Evolutionary conservation across 2,329 filamentous ascomycete genomes (phyloP), one percentile per base, ranked within the genome.

Genomic region (Penicillium sp.): DNA sequence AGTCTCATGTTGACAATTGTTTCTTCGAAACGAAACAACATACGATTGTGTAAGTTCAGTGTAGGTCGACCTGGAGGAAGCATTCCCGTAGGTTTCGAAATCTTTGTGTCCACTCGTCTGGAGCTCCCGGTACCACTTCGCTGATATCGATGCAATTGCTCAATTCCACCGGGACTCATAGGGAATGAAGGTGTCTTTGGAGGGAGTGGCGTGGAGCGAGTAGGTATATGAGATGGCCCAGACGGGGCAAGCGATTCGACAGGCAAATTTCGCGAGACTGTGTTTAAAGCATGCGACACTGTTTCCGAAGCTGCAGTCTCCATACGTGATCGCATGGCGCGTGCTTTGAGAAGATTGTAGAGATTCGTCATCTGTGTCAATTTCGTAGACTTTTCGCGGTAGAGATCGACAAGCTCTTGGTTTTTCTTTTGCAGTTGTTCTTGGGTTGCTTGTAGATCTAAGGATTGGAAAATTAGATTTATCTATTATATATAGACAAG

Each of bases 301-400:
- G 80, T 76, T 49, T 85, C 78, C 3, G 81, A 82, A 21, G 83
- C 84, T 7, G 84, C 83, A 19, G 75, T 75, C 53, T 83, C 80
- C 56, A 86, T 80, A 13, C 83, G 79, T 2, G 80, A 79, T 31
- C 76, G 75, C 73, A 84, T 80, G 11, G 83, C 78, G 57, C 82
- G 80, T 27, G 79, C 77, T 66, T 86, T 87, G 41, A 86, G 72
- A 13, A 79, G 67, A 46, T 83, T 80, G 64, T 86, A 87, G 22
- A 83, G 73, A 59, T 82, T 82, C 49, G 91, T 90, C 3, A 86
- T 83, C 58, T 91, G 87, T 5, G 86, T 75, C 3, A 90, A 81
- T 56, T 87, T 89, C 47, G 84, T 86, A 63, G 78, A 86, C 70
- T 93, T 95, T 22, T 92, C 88, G 54, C 83, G 84, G 65, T 86